A percentile compares a stretch with the other conserved stretches of the same genome.
These are phyloP conservation scores for Fusarium nelsonii DNA, from an alignment of 2,329 filamentous ascomycete genomes.

Conservation along the genomic window DNA sequence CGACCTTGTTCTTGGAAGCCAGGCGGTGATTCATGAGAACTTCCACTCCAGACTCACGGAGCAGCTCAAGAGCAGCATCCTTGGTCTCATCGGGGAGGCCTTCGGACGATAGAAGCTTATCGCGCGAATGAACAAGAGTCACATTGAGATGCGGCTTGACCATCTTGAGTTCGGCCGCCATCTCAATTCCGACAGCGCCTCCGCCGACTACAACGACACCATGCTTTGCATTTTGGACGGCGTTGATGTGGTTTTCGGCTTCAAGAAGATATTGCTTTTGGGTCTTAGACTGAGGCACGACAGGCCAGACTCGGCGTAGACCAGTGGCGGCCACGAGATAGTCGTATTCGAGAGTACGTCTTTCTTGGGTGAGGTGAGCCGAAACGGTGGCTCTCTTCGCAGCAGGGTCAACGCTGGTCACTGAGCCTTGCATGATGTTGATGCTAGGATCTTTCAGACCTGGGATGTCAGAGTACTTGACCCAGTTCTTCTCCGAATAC, in stretches of 20 bases:
- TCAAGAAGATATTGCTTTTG: constrained; percentile 74
- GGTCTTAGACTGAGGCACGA: constrained; percentile 75
- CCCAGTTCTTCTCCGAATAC: constrained; percentile 77
- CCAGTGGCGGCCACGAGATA: constrained; percentile 81
- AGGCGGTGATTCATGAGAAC: constrained; percentile 73
- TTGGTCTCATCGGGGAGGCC: constrained; percentile 77
- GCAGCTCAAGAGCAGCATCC: constrained; percentile 68
- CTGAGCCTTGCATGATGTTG: constrained; percentile 73
- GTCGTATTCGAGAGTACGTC: constrained; percentile 70
- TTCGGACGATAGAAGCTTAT: constrained; percentile 78
- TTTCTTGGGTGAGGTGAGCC: constrained; percentile 59
- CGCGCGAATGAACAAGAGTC: constrained; percentile 80
- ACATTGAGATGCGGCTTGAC: constrained; percentile 73
- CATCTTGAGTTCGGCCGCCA: constrained; percentile 81
- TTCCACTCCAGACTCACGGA: constrained; percentile 73
- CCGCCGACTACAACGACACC: constrained; percentile 81
- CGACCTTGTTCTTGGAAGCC: constrained; percentile 60
- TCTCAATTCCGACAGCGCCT: constrained; percentile 83
- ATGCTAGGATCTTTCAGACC: constrained; percentile 73
- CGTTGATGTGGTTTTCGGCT: constrained; percentile 68
- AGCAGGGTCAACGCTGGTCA: constrained; percentile 69
- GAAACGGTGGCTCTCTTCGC: constrained; percentile 70
- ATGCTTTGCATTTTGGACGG: constrained; percentile 63
- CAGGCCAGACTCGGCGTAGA: constrained; percentile 76
- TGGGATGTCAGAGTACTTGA: constrained; percentile 74